Evolutionary conservation across 345 rosid genomes (phyloP), one percentile per base, ranked within the genome.

Genomic region (Hirschfeldia incana): DNA sequence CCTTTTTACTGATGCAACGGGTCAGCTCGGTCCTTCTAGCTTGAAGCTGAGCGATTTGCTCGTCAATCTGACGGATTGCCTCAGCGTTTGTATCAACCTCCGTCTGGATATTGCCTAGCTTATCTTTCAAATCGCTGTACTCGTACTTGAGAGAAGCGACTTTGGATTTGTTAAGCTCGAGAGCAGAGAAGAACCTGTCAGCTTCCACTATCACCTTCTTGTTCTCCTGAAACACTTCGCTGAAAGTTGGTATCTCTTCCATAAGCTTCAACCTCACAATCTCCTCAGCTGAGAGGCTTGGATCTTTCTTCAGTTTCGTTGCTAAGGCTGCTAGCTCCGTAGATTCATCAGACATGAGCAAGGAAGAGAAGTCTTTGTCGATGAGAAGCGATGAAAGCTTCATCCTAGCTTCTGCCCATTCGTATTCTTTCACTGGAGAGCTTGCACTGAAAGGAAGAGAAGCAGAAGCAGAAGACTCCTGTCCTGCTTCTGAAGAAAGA

Each of bases 221-320:
- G 79, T 85, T 87, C 82, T 87, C 89, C 1, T 85, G 80, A 53
- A 83, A 91, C 17, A 83, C 89, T 82, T 86, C 82, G 37, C 90
- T 84, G 61, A 85, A 87, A 10, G 79, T 75, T 28, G 97, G 91
- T 10, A 91, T 86, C 77, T 91, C 92, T 72, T 88, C 88, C 5
- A 92, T 84, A 65, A 87, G 80, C 77, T 88, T 90, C 72, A 87
- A 60, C 85, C 85, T 90, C 36, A 90, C 90, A 32, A 84, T 87
- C 74, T 90, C 88, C 30, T 86, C 94, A 1, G 91, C 91, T 80
- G 78, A 80, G 28, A 91, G 78, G 57, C 51, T 72, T 65, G 92
- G 91, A 81, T 88, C 90, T 63, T 74, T 88, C 65, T 67, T 78
- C 6, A 90, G 76, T 74, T 81, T 87, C 32, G 87, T 44, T 2